Conservation (phyloP, 116 monocot genomes). For the Phalaenopsis hybrid region DNA sequence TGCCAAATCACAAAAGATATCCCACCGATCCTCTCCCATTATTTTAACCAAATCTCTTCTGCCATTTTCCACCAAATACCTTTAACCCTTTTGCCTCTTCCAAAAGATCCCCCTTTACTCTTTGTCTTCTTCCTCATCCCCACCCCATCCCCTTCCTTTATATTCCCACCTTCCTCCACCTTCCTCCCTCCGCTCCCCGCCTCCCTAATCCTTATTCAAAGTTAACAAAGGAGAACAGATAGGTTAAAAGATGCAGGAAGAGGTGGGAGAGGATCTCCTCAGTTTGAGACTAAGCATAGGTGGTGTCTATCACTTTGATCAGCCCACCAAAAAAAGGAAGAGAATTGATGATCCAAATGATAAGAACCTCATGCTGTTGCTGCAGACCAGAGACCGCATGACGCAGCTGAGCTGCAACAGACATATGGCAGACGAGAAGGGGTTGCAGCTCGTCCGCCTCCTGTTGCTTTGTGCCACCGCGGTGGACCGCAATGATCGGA, state of each 20-base stretch:
- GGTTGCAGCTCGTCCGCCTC: conserved; percentile 26
- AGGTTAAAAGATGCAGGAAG: neutral
- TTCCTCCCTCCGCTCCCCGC: neutral
- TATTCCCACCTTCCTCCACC: neutral
- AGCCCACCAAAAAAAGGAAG: conserved; percentile 1
- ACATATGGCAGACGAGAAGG: conserved; percentile 13
- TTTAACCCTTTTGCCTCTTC: neutral
- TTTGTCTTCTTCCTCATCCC: neutral
- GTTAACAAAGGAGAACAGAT: no score
- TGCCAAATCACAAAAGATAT: conserved; percentile 7
- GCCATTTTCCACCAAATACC: neutral
- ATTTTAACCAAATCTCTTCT: neutral
- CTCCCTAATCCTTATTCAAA: neutral
- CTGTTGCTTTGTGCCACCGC: conserved; percentile 44
- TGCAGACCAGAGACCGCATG: neutral
- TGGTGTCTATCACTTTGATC: neutral
- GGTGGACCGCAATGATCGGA: conserved; percentile 15
- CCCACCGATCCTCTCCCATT: neutral
- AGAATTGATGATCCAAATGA: neutral
- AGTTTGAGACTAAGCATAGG: conserved; percentile 6
- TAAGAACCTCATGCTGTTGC: neutral
- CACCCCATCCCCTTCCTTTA: neutral
- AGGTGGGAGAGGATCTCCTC: conserved; percentile 3
- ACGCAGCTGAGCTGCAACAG: neutral
- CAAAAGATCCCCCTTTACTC: neutral